These are phyloP conservation scores for Pythium brachiatum DNA, from an alignment of 352 stramenopile species.

Conservation along the genomic window DNA sequence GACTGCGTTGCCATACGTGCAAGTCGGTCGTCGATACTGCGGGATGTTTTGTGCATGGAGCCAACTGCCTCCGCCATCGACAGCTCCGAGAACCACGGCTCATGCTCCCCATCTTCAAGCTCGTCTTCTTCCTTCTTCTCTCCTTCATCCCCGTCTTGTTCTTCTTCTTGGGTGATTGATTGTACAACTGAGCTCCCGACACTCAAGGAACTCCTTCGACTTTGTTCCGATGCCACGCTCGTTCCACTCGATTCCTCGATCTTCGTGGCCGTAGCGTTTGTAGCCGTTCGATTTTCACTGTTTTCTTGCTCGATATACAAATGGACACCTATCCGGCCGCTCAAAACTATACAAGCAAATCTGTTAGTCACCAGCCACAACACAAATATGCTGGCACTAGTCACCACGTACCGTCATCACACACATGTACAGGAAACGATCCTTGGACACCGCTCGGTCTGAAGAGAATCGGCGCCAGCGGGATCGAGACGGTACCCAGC, in stretches of 20 bases:
- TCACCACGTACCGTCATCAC: conserved; percentile 30
- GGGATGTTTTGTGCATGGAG: background rate
- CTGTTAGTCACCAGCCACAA: background rate
- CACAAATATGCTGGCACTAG: too few species aligned
- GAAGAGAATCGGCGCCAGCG: conserved; percentile 38
- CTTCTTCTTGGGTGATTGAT: background rate
- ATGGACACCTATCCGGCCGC: conserved; percentile 17
- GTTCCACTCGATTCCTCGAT: background rate
- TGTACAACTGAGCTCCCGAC: background rate
- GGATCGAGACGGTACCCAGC: conserved; percentile 28
- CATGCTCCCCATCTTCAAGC: background rate
- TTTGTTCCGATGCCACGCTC: background rate
- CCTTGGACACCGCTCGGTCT: conserved; percentile 39
- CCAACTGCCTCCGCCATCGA: background rate
- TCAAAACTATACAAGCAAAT: conserved; percentile 3
- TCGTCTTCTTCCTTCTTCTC: background rate
- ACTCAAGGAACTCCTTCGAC: background rate
- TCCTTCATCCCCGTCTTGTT: background rate
- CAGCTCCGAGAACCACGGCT: background rate
- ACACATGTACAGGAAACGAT: conserved; percentile 32
- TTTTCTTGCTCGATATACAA: conserved; percentile 22
- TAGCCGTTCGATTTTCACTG: background rate
- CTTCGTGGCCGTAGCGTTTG: background rate
- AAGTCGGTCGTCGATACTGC: background rate
- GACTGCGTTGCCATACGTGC: background rate